Evolutionary conservation across 371 early-diverging fungal genomes (phyloP), one percentile per base, ranked within the genome.

Genomic region (Mucor racemosus): DNA sequence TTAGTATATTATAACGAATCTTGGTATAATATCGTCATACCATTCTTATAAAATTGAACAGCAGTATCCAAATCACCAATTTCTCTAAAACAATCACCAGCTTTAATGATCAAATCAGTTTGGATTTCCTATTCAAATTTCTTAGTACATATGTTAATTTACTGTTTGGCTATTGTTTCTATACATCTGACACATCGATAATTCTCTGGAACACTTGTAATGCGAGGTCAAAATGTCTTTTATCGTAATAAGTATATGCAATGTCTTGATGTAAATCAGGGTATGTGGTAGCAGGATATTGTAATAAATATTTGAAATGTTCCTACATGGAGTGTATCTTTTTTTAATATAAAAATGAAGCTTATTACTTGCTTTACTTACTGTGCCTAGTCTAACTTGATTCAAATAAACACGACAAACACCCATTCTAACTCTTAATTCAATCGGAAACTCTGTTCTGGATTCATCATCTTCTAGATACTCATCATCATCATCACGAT

Each of bases 391-490:
- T 21, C 88, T 85, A 4, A 79, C 75, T 61, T 93, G 87, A 41
- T 88, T 92, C 46, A 94, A 65, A 76, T 86, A 82, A 17, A 96
- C 62, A 40, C 95, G 86, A 67, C 94, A 93, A 31, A 92, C 85
- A 26, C 95, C 97, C 64, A 94, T 86, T 71, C 94, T 90, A 41
- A 91, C 89, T 31, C 95, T 85, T 42, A 97, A 78, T 75, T 96
- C 95, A 5, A 94, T 75, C 0, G 95, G 96, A 39, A 96, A 78
- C 26, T 77, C 79, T 11, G 74, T 68, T 41, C 75, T 69, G 4
- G 70, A 31, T 39, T 74, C 78, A 58, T 78, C 79, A 3, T 70
- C 70, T 58, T 75, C 77, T 10, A 81, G 76, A 35, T 84, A 83
- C 46, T 88, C 88, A 39, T 88, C 86, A 56, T 81, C 84, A 53